phyloP scores from a whole-genome alignment of 2,329 filamentous ascomycete genomes.

The Ophiostoma himal-ulmi region DNA sequence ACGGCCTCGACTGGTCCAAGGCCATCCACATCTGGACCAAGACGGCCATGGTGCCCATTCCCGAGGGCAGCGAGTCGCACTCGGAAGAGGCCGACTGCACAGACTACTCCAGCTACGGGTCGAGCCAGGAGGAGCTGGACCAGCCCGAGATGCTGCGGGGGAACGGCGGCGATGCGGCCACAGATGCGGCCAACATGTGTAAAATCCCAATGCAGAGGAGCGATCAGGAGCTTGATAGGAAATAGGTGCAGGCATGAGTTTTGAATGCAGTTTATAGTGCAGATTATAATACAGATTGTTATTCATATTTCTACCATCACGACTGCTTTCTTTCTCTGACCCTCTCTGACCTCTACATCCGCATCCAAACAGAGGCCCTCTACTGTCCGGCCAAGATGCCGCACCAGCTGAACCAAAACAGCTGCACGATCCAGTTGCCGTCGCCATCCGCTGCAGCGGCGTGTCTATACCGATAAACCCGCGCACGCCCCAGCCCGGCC shows the following conservation, averaged over 20 bases:
- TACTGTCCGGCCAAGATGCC: no score
- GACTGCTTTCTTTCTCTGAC: no score
- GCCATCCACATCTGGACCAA: constrained; percentile 65
- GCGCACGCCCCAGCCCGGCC: neutral
- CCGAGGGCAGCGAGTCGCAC: constrained; percentile 55
- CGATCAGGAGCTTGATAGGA: neutral
- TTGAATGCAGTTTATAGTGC: no score
- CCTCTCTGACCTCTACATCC: no score
- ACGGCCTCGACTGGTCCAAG: constrained; percentile 53
- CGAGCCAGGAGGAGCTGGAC: constrained; percentile 43
- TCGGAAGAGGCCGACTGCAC: constrained; percentile 46
- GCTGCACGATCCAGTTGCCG: no score
- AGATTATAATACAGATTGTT: no score
- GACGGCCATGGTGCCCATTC: constrained; percentile 62
- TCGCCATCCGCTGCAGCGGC: neutral
- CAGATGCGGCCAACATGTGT: constrained; percentile 21
- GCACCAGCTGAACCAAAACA: no score
- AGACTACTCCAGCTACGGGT: constrained; percentile 33
- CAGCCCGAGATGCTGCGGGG: constrained; percentile 34
- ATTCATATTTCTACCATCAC: no score
- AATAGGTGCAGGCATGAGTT: no score
- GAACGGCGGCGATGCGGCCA: constrained; percentile 18
- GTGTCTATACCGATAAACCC: neutral
- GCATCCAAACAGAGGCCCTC: neutral
- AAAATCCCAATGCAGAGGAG: neutral